Base-by-base conservation (phyloP, 2,329 filamentous ascomycete species). In the Monilinia laxa region DNA sequence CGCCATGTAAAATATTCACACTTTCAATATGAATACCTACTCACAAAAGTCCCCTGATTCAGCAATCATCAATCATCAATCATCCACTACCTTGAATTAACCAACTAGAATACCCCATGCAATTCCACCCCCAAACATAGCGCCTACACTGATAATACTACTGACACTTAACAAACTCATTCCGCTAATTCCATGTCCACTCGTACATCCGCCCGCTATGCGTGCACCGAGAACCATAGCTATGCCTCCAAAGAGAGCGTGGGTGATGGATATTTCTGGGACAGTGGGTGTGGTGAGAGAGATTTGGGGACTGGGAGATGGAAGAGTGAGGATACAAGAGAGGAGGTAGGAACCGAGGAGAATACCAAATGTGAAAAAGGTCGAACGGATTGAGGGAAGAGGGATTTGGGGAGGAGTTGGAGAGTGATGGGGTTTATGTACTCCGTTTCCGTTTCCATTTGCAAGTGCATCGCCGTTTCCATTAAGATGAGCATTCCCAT, bases 181-280 rank as follows among this genome's bases (percentile, higher is more conserved):
- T 0, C 88, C 88, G 67, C 85, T 89, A 69, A 91, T 86, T 0
- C 88, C 88, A 74, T 91, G 88, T 0, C 88, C 88, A 6, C 85
- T 88, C 0, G 88, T 89, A 70, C 88, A 91, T 0, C 88, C 88
- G 1, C 87, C 87, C 0, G 85, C 87, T 65, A 90, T 73, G 59
- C 87, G 82, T 1, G 86, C 81, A 0, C 88, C 88, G 11, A 90
- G 74, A 0, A 83, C 81, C 78, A 90, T 84, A 18, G 83, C 67
- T 4, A 83, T 78, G 0, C 88, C 88, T 1, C 88, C 88, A 0
- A 80, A 56, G 0, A 82, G 72, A 16, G 57, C 63, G 28, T 23
- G 56, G 0, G 25, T 25, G 16, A 53, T 60, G 4, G 57, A 31
- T 16, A 59, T 59, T 5, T 47, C 42, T 10, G 63, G 49, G 12